Base-by-base conservation (phyloP, 2,329 filamentous ascomycete species). In the Pyricularia pennisetigena region DNA sequence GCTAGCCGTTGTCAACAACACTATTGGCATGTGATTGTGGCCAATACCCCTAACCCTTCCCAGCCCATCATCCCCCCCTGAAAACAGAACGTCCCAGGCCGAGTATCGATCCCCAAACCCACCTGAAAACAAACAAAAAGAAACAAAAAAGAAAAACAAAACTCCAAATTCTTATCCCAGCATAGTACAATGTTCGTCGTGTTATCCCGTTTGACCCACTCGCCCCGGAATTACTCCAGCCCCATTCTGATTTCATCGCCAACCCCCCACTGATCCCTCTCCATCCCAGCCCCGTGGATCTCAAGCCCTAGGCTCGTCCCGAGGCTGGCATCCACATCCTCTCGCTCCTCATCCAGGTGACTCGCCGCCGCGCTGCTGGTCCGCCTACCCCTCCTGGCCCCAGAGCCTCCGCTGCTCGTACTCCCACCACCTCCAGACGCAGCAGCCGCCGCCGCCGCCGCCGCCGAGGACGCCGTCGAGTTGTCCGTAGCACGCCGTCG, bases 161-260 rank as follows among this genome's bases (percentile, higher is more conserved):
- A 61, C 24, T 49, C 41, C 41, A n/a, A 35, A 16, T 1, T 49
- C 16, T 20, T 49, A 49, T 49, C 41, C 20, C 41, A 61, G 14
- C n/a, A 61, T 61, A 23, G 2, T 26, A 61, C n/a, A 61, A 23
- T 24, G 26, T 3, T 24, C 57, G 24, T n/a, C n/a, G n/a, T n/a
- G n/a, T 24, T 3, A 61, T 5, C 57, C 57, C n/a, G 2, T 5
- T n/a, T 24, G 24, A 28, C 6, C 9, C 32, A 29, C 23, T 2
- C 12, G 14, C 12, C 9, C 32, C 64, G 10, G 9, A 4, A n/a
- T 41, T 57, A 94, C 77, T 94, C 92, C 72, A 97, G 80, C 35
- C 88, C 90, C 90, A 97, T 95, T 74, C 90, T 84, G 28, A 90
- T 88, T 74, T 97, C 93, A 75, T 97, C 93, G 0, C 91, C 91